Evolutionary conservation across 2,329 filamentous ascomycete genomes (phyloP).

Genomic region (Thielaviopsis populi): DNA sequence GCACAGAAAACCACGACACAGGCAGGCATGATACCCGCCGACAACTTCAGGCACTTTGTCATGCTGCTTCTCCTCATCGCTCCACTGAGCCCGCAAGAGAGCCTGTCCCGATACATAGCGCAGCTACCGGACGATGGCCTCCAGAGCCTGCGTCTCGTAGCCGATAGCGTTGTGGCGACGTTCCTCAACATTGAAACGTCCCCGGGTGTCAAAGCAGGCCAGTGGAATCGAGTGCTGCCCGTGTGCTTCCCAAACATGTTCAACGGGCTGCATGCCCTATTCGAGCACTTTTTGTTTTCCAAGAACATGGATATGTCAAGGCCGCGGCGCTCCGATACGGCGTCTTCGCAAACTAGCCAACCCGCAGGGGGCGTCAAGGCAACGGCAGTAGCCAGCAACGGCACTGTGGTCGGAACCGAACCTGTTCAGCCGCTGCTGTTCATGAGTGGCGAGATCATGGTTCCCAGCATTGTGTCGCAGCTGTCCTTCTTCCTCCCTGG

Average conservation of each 20-base stretch:
- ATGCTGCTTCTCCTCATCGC: conserved; percentile 55
- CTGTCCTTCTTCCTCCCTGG: conserved; percentile 59
- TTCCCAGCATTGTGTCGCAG: conserved; percentile 49
- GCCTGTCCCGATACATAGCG: conserved; percentile 43
- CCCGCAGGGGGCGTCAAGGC: background rate
- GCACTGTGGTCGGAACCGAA: conserved; percentile 16
- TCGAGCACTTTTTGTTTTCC: conserved; percentile 62
- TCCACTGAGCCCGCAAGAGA: conserved; percentile 50
- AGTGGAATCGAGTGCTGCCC: conserved; percentile 46
- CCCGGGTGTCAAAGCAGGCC: conserved; percentile 45
- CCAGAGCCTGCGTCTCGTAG: conserved; percentile 42
- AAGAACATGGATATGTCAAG: conserved; percentile 54
- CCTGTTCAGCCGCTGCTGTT: conserved; percentile 35
- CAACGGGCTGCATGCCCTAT: conserved; percentile 49
- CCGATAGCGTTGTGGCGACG: conserved; percentile 48
- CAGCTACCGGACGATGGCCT: conserved; percentile 38
- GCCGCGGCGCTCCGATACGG: conserved; percentile 18
- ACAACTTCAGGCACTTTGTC: conserved; percentile 55
- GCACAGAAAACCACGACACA: conserved; percentile 27
- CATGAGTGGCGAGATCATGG: conserved; percentile 45
- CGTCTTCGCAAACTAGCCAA: background rate
- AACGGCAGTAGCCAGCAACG: background rate
- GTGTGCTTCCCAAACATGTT: conserved; percentile 51
- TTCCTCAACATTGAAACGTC: conserved; percentile 51
- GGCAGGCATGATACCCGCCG: conserved; percentile 55